Evolutionary conservation across 1,139 yeast genomes (phyloP).

Genomic region (Sugiyamaella pinicola): DNA sequence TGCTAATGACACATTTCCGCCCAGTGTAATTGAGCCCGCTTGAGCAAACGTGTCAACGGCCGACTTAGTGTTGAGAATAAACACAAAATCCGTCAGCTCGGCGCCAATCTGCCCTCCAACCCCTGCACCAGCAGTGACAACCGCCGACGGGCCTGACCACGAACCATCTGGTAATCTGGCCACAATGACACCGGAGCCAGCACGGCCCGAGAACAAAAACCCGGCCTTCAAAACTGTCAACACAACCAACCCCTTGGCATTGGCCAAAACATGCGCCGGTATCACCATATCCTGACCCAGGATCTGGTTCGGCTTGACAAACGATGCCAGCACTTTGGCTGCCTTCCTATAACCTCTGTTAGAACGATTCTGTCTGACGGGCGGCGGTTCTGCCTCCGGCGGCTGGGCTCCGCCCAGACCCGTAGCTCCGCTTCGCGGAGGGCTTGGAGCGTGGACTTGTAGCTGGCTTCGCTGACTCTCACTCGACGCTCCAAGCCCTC

Average conservation of each 20-base stretch:
- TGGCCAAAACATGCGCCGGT: constrained; percentile 83
- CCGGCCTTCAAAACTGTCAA: constrained; percentile 97
- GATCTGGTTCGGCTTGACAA: constrained; percentile 92
- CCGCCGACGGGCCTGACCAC: constrained; percentile 99
- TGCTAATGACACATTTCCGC: constrained; percentile 95
- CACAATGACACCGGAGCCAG: constrained; percentile 94
- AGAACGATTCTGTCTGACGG: constrained; percentile 8
- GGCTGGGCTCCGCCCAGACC: too few relatives aligned
- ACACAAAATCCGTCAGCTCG: constrained; percentile 94
- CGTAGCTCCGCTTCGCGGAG: too few relatives aligned
- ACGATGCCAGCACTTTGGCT: constrained; percentile 88
- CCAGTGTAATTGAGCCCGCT: constrained; percentile 89
- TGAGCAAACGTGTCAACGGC: constrained; percentile 96
- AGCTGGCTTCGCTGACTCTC: too few relatives aligned
- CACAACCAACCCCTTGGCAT: constrained; percentile 91
- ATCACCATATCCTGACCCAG: constrained; percentile 86
- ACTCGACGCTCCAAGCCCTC: too few relatives aligned
- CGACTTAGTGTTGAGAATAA: constrained; percentile 78
- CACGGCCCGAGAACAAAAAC: constrained; percentile 92
- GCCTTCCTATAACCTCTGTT: constrained; percentile 62
- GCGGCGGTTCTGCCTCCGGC: constrained; percentile 13
- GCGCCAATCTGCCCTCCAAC: constrained; percentile 98
- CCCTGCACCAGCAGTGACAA: constrained; percentile 96
- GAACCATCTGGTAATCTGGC: constrained; percentile 90
- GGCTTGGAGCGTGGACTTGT: too few relatives aligned